These are phyloP conservation scores for maize (Zea mays) DNA, from an alignment of 176 grass and related monocot genomes.

Conservation along the genomic window Zm-B73-REFERENCE-NAM-5.0 NC_050102.1:41816001-41816500, in stretches of 20 bases:
- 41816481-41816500: neutral
- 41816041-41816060: neutral
- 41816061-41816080: neutral
- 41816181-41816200: slow-evolving; percentile 48
- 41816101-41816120: neutral
- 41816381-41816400: neutral
- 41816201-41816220: slow-evolving; percentile 3
- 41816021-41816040: slow-evolving; percentile 37
- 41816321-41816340: neutral
- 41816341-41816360: neutral
- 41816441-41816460: slow-evolving; percentile 31
- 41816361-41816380: neutral
- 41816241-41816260: slow-evolving; percentile 39
- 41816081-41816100: neutral
- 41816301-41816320: slow-evolving; percentile 12
- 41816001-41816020: slow-evolving; percentile 38
- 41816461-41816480: slow-evolving; percentile 20
- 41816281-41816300: neutral
- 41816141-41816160: slow-evolving; percentile 39
- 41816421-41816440: slow-evolving; percentile 1
- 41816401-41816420: neutral
- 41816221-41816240: slow-evolving; percentile 13
- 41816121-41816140: slow-evolving; percentile 22
- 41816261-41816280: slow-evolving; percentile 39
- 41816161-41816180: slow-evolving; percentile 44